A percentile compares a stretch with the other conserved stretches of the same genome.
phyloP scores from a whole-genome alignment of 129 eudicot genomes.

The sunflower (Helianthus annuus) region HanXRQr2.0-SUNRISE NC_035435.2:85234592-85235091 shows the following conservation, averaged over 20 bases:
- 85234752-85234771: constrained; percentile 16
- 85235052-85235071: too few relatives aligned
- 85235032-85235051: too few relatives aligned
- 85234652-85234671: constrained; percentile 1
- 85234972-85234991: too few relatives aligned
- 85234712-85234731: constrained; percentile 21
- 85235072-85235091: too few relatives aligned
- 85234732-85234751: constrained; percentile 20
- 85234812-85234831: background rate
- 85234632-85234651: background rate
- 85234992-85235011: too few relatives aligned
- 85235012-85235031: too few relatives aligned
- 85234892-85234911: background rate
- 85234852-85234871: background rate
- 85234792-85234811: background rate
- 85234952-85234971: too few relatives aligned
- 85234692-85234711: constrained; percentile 13
- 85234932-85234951: background rate
- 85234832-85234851: background rate
- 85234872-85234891: background rate
- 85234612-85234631: background rate
- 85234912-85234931: background rate
- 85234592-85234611: background rate
- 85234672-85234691: background rate
- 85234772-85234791: background rate